Conservation (phyloP, 306 rosid species). For the Lathyrus aphaca region DNA sequence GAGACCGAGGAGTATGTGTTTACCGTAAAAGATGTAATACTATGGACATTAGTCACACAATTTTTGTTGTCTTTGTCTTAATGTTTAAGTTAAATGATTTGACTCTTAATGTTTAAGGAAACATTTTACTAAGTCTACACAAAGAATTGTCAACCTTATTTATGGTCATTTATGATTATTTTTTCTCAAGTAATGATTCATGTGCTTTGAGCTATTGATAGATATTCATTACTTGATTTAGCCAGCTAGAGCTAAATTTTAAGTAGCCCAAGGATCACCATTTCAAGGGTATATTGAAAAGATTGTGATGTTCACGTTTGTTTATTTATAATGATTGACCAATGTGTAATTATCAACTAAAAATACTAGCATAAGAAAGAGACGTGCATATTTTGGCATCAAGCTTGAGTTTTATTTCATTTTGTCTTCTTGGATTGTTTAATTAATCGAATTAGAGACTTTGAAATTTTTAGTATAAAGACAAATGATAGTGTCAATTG, state of each 20-base stretch:
- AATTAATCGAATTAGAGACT: conserved; percentile 38
- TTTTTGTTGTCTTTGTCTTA: conserved; percentile 37
- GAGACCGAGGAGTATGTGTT: too few species aligned
- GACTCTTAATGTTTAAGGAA: conserved; percentile 58
- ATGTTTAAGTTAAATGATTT: conserved; percentile 25
- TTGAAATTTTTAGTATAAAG: conserved; percentile 36
- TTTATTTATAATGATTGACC: conserved; percentile 19
- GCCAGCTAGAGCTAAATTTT: conserved; percentile 23
- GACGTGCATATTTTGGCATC: conserved; percentile 22
- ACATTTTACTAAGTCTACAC: conserved; percentile 12
- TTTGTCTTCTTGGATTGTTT: conserved; percentile 38
- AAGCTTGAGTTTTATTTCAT: conserved; percentile 6
- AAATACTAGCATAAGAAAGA: conserved; percentile 9
- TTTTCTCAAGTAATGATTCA: conserved; percentile 14
- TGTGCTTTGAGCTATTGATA: conserved; percentile 27
- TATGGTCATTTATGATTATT: conserved; percentile 8
- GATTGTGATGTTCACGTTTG: conserved; percentile 31
- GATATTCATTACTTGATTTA: conserved; percentile 7
- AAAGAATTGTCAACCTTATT: conserved; percentile 9
- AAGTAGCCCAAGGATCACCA: conserved; percentile 26
- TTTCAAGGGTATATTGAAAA: conserved; percentile 18
- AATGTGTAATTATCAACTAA: conserved; percentile 20
- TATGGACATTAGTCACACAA: conserved; percentile 1
- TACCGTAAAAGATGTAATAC: conserved; percentile 5
- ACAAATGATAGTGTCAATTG: conserved; percentile 37